Base-by-base conservation (phyloP, 2,329 filamentous ascomycete species). In the Neonectria coccinea region DNA sequence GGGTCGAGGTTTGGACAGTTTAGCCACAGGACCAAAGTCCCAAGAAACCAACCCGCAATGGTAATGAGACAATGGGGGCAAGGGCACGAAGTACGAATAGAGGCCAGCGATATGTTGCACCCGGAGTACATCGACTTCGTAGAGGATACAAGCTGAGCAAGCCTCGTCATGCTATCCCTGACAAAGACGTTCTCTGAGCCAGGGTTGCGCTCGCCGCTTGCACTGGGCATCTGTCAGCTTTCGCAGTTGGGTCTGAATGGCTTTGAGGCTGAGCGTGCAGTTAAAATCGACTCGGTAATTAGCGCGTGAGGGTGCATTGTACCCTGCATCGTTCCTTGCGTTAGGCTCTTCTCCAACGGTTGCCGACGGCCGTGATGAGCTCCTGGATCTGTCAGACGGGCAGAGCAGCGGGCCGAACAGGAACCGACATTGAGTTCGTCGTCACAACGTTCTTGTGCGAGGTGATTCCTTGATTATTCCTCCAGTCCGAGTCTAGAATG, bases 1-100 rank as follows among this genome's bases (percentile, higher is more conserved):
- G 71, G 22, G 54, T 64, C 3, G 71, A 73, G 31, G 68, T 73
- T 29, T 73, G 71, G 71, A 69, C 69, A 9, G 18, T 56, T 29
- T 56, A 56, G 25, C 39, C n/a, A 5, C 3, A 36, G 11, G 29
- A 20, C 41, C 22, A 25, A 20, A 44, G 20, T 22, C 27, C 29
- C 25, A 54, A 22, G 36, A 22, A 56, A 52, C 16, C 3, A 20
- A 45, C n/a, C 16, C 18, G n/a, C 16, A 11, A 36, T 41, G 44
- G 25, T 3, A 12, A 56, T 42, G 33, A 44, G 33, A 56, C 22
- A 55, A 31, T 22, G 18, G 36, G 33, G 25, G 20, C 22, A 11
- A 48, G 47, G 29, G 29, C 9, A 10, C 29, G 29, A 29, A 10
- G 29, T 29, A 29, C 29, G 29, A 29, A 29, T 44, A 53, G 36